These are phyloP conservation scores for Astrephomene gubernaculifera DNA, from an alignment of 139 green algal genomes.

Conservation along the genomic window DNA sequence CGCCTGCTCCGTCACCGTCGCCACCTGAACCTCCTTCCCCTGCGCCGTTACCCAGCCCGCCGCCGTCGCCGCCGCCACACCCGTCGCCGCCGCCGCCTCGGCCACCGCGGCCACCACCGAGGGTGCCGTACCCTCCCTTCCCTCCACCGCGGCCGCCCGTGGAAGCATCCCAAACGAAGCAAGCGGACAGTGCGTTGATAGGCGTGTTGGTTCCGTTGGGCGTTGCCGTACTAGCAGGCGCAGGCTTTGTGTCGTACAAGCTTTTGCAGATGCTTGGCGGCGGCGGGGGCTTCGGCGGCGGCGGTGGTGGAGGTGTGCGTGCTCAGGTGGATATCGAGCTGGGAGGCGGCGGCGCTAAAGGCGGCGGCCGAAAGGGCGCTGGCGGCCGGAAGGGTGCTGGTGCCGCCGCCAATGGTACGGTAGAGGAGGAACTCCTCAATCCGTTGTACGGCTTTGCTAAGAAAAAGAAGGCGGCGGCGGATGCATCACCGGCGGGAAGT, in stretches of 20 bases:
- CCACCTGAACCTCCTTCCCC: neutral
- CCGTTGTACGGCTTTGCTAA: neutral
- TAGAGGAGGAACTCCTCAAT: neutral
- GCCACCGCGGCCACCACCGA: neutral
- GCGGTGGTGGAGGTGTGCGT: neutral
- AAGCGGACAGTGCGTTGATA: conserved; percentile 19
- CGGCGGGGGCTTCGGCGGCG: neutral
- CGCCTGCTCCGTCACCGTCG: neutral
- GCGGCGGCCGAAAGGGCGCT: neutral
- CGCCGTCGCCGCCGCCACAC: neutral
- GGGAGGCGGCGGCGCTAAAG: neutral
- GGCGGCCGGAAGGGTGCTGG: neutral
- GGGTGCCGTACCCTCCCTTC: neutral
- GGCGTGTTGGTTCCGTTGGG: conserved; percentile 29
- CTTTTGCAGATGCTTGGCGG: neutral
- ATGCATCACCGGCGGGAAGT: neutral
- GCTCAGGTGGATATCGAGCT: conserved; percentile 3
- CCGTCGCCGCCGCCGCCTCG: neutral
- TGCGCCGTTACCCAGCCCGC: neutral
- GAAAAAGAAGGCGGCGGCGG: neutral
- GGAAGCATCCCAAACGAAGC: neutral
- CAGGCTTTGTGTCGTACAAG: conserved; percentile 10
- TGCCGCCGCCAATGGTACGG: neutral
- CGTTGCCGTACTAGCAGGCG: neutral
- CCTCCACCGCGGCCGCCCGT: conserved; percentile 22